Percentiles rank a stretch among this genome's conserved stretches.
Evolutionary conservation across 495 filamentous ascomycete species (phyloP).

Genomic region (Penicillium simplicissimum): DNA sequence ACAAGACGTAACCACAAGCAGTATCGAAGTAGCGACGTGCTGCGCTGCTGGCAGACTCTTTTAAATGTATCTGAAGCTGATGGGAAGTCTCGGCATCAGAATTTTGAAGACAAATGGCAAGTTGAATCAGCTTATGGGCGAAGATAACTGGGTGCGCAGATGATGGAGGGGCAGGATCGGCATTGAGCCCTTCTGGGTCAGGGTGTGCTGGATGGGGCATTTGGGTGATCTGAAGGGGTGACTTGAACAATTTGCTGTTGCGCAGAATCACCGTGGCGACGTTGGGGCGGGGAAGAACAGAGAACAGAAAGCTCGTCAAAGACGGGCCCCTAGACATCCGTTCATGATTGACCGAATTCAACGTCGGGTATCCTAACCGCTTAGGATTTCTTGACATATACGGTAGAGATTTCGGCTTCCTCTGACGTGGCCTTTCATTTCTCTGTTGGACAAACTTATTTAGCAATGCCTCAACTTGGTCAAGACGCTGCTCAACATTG

Average conservation of each 20-base stretch:
- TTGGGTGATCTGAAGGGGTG: constrained; percentile 18
- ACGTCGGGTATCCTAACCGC: constrained; percentile 3
- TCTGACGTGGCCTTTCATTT: neutral
- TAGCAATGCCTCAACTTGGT: constrained; percentile 26
- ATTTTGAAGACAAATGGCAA: constrained; percentile 51
- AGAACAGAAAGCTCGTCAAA: constrained; percentile 16
- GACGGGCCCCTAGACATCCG: constrained; percentile 14
- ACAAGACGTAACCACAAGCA: constrained; percentile 44
- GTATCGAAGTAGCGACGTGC: constrained; percentile 38
- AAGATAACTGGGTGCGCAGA: constrained; percentile 46
- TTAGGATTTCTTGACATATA: neutral
- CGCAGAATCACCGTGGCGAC: constrained; percentile 13
- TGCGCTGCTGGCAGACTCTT: constrained; percentile 28
- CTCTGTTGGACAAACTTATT: constrained; percentile 20
- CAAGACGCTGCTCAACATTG: constrained; percentile 13
- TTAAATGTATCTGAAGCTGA: constrained; percentile 27
- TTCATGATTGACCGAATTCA: constrained; percentile 18
- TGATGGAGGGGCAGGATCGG: constrained; percentile 18
- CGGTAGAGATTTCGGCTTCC: neutral
- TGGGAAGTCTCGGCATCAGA: constrained; percentile 31
- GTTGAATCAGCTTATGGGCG: constrained; percentile 47
- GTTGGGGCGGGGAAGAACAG: constrained; percentile 14
- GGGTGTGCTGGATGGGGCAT: neutral
- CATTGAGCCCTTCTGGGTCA: neutral
- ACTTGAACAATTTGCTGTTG: constrained; percentile 13